These are phyloP conservation scores for Rhizophora apiculata DNA, from an alignment of 345 rosid species.

Conservation along the genomic window DNA sequence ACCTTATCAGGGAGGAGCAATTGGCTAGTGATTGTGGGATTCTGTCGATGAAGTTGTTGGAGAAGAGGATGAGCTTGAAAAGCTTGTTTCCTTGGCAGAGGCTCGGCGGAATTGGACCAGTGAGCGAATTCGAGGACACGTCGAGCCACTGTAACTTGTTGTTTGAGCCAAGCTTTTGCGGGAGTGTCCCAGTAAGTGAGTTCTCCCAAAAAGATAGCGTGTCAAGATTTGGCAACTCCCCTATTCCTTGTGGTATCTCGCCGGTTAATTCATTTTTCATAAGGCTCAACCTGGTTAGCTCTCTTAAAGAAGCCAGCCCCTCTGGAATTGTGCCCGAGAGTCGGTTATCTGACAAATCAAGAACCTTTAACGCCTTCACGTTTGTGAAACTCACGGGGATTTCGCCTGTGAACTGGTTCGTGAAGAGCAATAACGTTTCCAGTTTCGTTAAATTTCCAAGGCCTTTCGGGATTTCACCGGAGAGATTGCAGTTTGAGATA, in stretches of 20 bases:
- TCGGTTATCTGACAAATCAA: slow-evolving; percentile 71
- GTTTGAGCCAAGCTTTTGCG: slow-evolving; percentile 67
- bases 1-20: slow-evolving; percentile 61
- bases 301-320: slow-evolving; percentile 45
- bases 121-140: slow-evolving; percentile 69
- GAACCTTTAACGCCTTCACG: slow-evolving; percentile 40
- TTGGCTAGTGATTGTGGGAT: slow-evolving; percentile 52
- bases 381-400: slow-evolving; percentile 64
- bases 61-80: slow-evolving; percentile 77
- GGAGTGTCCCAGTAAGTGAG: slow-evolving; percentile 60
- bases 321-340: slow-evolving; percentile 67
- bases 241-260: slow-evolving; percentile 60
- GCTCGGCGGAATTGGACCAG: slow-evolving; percentile 68
- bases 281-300: slow-evolving; percentile 57
- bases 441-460: slow-evolving; percentile 64
- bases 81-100: slow-evolving; percentile 74
- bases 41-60: slow-evolving; percentile 52
- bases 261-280: slow-evolving; percentile 60
- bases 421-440: slow-evolving; percentile 49
- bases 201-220: slow-evolving; percentile 72
- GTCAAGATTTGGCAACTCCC: slow-evolving; percentile 54
- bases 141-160: slow-evolving; percentile 57
- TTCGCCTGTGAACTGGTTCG: slow-evolving; percentile 52
- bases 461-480: slow-evolving; percentile 56
- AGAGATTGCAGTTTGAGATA: slow-evolving; percentile 56